These are phyloP conservation scores for Babesia ovata DNA, from an alignment of 169 alveolate species.

Conservation along the genomic window DNA sequence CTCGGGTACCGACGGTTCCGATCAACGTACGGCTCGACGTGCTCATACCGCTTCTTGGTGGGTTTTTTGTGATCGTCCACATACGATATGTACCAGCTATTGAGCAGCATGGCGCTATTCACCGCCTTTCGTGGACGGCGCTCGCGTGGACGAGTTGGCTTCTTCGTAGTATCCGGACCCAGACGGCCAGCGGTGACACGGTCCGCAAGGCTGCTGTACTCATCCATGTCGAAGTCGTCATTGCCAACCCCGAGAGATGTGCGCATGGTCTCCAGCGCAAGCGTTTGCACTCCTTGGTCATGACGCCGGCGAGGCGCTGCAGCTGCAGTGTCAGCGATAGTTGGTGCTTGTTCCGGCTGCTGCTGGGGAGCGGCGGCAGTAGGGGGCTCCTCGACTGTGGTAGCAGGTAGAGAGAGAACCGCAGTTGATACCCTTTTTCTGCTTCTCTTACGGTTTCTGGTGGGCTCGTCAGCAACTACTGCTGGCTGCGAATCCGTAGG, in stretches of 20 bases:
- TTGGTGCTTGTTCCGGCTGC: neutral
- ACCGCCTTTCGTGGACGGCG: neutral
- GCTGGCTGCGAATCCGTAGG: neutral
- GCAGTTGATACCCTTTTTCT: neutral
- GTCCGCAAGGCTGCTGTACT: slow-evolving; percentile 12
- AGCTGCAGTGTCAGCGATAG: neutral
- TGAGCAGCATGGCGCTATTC: slow-evolving; percentile 51
- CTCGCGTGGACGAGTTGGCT: neutral
- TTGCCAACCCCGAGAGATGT: slow-evolving; percentile 19
- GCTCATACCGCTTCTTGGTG: slow-evolving; percentile 1
- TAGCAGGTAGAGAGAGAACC: neutral
- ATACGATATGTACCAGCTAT: slow-evolving; percentile 57
- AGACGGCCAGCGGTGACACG: neutral
- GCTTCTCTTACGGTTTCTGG: neutral
- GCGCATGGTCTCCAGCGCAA: neutral
- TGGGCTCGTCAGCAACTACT: neutral
- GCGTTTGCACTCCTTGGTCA: slow-evolving; percentile 28
- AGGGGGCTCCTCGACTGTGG: neutral
- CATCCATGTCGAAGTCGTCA: slow-evolving; percentile 33
- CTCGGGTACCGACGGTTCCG: slow-evolving; percentile 52
- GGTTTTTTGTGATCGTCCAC: slow-evolving; percentile 11
- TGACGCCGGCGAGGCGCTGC: neutral
- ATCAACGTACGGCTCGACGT: slow-evolving; percentile 7
- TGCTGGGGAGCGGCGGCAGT: neutral
- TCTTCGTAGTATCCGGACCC: neutral